Evolutionary conservation across 1,284 basidiomycete species (phyloP), one percentile per base, ranked within the genome.

Genomic region (Ustilago sp.): DNA sequence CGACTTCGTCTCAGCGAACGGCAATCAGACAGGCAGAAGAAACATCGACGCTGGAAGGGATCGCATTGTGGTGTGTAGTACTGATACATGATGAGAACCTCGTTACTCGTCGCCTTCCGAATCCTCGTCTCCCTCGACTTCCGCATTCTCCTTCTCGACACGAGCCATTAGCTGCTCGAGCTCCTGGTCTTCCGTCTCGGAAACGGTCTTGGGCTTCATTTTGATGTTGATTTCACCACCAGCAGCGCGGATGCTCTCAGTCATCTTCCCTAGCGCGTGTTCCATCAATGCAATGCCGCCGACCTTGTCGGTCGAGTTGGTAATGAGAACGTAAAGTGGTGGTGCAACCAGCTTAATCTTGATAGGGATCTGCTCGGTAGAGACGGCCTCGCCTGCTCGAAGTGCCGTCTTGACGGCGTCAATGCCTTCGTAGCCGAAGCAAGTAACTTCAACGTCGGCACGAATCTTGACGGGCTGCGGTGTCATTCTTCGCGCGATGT

Each of bases 401-500:
- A 99, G 89, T 0, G 97, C 96, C 63, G 91, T 92, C 88, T 95
- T 95, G 87, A 99, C 98, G 3, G 96, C 95, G 83, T 98, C 94
- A 85, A 99, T 99, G n/a, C 97, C 97, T 39, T 93, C 91, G 68
- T 95, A 95, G 6, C 93, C 93, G 87, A 98, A 99, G 88, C 96
- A 99, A 47, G 95, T 98, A 61, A 99, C 89, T 87, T 99, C 95
- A 77, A 99, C 93, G 88, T 99, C 97, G 23, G 97, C 94, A 84
- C 96, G 94, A 62, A 99, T 91, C 88, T 98, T 99, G 89, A 99
- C 96, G 12, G 97, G 95, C 87, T 99, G 97, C 13, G 96, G 97
- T 2, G 96, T 99, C 65, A 99, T 89, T 50, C 97, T 91, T 59
- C 95, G 92, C 9, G 95, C 95, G 85, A 99, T 98, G 56, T 94